phyloP scores from a whole-genome alignment of 345 rosid genomes.

The Lepidium aucheri region DNA sequence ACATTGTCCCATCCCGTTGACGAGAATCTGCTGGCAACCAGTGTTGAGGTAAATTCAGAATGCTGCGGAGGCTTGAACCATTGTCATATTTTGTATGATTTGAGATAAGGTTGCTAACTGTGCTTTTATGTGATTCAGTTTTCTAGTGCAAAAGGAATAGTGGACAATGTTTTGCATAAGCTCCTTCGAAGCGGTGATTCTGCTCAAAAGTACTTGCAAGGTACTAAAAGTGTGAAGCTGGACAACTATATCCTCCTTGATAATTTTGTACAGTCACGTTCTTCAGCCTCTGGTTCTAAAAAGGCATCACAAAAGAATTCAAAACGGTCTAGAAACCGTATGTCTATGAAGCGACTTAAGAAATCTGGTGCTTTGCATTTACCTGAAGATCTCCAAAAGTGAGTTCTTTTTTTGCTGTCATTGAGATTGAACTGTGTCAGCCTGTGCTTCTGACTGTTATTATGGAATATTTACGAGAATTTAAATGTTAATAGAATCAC shows the following conservation, averaged over 20 bases:
- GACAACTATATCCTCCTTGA: conserved; percentile 79
- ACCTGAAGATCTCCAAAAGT: conserved; percentile 51
- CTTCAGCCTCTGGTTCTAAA: conserved; percentile 34
- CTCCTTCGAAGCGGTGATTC: conserved; percentile 81
- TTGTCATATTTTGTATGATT: background rate
- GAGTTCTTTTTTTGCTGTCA: conserved; percentile 19
- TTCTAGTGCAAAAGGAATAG: conserved; percentile 44
- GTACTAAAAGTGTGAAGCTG: conserved; percentile 51
- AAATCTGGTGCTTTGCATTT: conserved; percentile 48
- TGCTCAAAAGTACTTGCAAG: conserved; percentile 70
- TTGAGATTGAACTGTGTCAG: background rate
- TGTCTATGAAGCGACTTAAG: conserved; percentile 75
- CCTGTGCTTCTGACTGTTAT: background rate
- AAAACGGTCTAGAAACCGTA: conserved; percentile 69
- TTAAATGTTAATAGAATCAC: background rate
- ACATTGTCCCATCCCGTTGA: conserved; percentile 42
- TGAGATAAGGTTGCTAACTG: background rate
- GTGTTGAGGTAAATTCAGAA: conserved; percentile 34
- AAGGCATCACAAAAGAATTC: conserved; percentile 45
- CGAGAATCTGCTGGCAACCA: conserved; percentile 46
- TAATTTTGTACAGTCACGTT: conserved; percentile 49
- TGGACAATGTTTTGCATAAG: conserved; percentile 52
- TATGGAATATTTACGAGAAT: background rate
- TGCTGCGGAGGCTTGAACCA: background rate
- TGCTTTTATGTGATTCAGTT: conserved; percentile 34